These are phyloP conservation scores for Melampsora occidentalis DNA, from an alignment of 1,284 basidiomycete species.

Conservation along the genomic window DNA sequence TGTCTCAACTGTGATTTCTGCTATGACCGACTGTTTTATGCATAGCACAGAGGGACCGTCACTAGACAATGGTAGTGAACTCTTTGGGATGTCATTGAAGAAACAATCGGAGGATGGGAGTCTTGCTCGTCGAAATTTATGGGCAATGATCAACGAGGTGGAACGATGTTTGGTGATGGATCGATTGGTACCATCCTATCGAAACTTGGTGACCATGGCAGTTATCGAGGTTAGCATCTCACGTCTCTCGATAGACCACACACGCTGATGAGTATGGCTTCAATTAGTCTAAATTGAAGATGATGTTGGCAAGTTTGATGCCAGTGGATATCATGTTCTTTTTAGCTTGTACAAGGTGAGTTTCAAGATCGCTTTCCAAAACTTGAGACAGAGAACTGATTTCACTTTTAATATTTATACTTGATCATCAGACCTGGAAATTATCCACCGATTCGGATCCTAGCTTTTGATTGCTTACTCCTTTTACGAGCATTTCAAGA, in stretches of 20 bases:
- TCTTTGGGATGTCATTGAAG: slow-evolving; percentile 45
- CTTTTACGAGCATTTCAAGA: slow-evolving; percentile 67
- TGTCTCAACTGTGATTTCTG: slow-evolving; percentile 22
- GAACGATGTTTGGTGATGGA: slow-evolving; percentile 93
- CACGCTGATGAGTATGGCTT: not conserved
- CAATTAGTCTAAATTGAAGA: slow-evolving; percentile 71
- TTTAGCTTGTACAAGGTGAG: slow-evolving; percentile 81
- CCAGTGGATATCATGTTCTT: slow-evolving; percentile 77
- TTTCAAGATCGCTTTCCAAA: not conserved
- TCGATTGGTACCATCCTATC: slow-evolving; percentile 85
- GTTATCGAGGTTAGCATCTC: slow-evolving; percentile 69
- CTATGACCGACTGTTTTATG: slow-evolving; percentile 29
- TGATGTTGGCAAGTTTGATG: slow-evolving; percentile 74
- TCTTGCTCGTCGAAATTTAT: slow-evolving; percentile 64
- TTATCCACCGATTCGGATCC: slow-evolving; percentile 81
- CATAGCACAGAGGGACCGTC: slow-evolving; percentile 15
- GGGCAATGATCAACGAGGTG: slow-evolving; percentile 72
- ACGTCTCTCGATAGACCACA: too few species aligned
- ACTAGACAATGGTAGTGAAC: slow-evolving; percentile 49
- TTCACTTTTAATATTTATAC: slow-evolving; percentile 14
- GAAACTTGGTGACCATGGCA: slow-evolving; percentile 89
- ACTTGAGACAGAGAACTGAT: slow-evolving; percentile 36
- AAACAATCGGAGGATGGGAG: slow-evolving; percentile 3
- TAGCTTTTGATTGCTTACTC: slow-evolving; percentile 90
- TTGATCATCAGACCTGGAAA: slow-evolving; percentile 72